Evolutionary conservation across 164 flowering plant genomes (phyloP), one percentile per base, ranked within the genome.

Genomic region (Berberis thunbergii): DNA sequence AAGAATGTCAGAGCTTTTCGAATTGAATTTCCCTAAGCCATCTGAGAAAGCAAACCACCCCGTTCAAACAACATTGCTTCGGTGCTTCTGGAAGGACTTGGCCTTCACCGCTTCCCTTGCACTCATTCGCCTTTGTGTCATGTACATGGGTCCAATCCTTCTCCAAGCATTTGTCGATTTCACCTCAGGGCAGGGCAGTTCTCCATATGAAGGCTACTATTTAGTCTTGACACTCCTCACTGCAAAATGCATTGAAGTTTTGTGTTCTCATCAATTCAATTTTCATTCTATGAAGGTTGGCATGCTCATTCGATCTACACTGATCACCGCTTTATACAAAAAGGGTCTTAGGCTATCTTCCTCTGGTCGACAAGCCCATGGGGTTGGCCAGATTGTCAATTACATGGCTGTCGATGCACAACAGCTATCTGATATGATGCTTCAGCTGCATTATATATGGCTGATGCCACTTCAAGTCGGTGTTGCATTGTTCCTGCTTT

Each of bases 371-470:
- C 99, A 94, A 67, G 76, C 74, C 54, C 97, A 94, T 54, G 97
- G 97, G 6, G 76, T 87, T 1, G 99, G 99, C 3, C 94, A 89
- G 73, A 94, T 94, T 42, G 99, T 94, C 45, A 94, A 94, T 60
- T 91, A 87, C 78, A 94, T 94, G 99, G 96, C 96, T 4, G 96
- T 94, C 0, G 99, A 94, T 75, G 96, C 96, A 2, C 99, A 94
- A 58, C 96, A 89, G 67, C 88, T 94, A 7, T 89, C 97, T 10
- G 96, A 94, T 70, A 87, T 91, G 95, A 84, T 89, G 84, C 64
- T 81, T 3, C 96, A 89, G 81, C 71, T 91, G 0, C 97, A 95
- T 57, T 66, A 79, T 48, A 54, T 95, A 11, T 95, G 99, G 99
- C 59, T 91, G 40, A 87, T 81, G 84, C 99, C 97, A 0, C 38